These are phyloP conservation scores for Silybum marianum DNA, from an alignment of 129 eudicot species.

Conservation along the genomic window DNA sequence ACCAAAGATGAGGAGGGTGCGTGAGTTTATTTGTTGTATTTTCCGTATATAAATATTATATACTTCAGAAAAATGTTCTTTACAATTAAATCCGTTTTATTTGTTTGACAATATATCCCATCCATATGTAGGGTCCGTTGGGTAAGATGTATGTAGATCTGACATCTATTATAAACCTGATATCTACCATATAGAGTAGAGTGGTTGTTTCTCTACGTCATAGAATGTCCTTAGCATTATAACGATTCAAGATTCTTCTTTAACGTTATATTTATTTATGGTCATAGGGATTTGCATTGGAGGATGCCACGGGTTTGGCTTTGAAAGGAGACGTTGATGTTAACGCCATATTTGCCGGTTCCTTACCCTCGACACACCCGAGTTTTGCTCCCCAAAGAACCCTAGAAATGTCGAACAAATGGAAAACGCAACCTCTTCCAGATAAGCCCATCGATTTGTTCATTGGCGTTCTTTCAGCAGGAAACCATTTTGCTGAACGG, in stretches of 20 bases:
- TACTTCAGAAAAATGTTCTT: neutral
- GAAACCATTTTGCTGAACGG: slow-evolving; percentile 91
- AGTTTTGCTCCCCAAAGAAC: slow-evolving; percentile 56
- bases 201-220: neutral
- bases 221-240: neutral
- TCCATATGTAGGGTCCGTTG: neutral
- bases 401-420: slow-evolving; percentile 61
- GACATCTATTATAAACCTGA: too few relatives aligned
- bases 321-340: slow-evolving; percentile 72
- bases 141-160: neutral
- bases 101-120: neutral
- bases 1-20: too few relatives aligned
- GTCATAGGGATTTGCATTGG: slow-evolving; percentile 78
- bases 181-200: neutral
- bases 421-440: slow-evolving; percentile 72
- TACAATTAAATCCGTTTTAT: too few relatives aligned
- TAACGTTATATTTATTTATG: neutral
- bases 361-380: slow-evolving; percentile 75
- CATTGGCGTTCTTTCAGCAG: slow-evolving; percentile 83
- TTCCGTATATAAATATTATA: too few relatives aligned
- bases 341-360: slow-evolving; percentile 61
- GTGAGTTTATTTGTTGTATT: too few relatives aligned
- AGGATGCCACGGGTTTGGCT: slow-evolving; percentile 75
- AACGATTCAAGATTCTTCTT: neutral
- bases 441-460: slow-evolving; percentile 55